phyloP scores from a whole-genome alignment of 2,329 filamentous ascomycete species.

The Sporothrix luriei region DNA sequence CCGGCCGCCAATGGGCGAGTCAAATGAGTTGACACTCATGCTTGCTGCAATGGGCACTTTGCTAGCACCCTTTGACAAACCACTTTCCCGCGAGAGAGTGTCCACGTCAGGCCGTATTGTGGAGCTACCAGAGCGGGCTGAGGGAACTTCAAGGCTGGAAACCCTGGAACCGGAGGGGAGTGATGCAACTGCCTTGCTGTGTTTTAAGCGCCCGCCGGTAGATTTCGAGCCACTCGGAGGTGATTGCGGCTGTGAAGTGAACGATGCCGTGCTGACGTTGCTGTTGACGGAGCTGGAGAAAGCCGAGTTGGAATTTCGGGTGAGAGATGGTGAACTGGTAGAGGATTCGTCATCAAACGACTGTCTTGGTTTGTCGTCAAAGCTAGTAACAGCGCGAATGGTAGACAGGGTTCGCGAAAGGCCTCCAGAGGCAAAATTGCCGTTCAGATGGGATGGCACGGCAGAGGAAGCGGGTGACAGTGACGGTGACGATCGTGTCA shows the following conservation, averaged over 20 bases:
- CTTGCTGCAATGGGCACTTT: slow-evolving; percentile 17
- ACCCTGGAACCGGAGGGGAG: slow-evolving; percentile 2
- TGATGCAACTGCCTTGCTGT: slow-evolving; percentile 35
- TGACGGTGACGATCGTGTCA: slow-evolving; percentile 27
- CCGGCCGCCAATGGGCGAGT: slow-evolving; percentile 14
- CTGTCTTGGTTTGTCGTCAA: slow-evolving; percentile 48
- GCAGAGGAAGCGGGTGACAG: slow-evolving; percentile 10
- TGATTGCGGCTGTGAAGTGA: slow-evolving; percentile 42
- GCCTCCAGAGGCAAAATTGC: slow-evolving; percentile 30
- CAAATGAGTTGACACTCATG: slow-evolving; percentile 7
- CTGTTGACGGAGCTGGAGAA: slow-evolving; percentile 62
- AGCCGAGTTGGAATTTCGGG: slow-evolving; percentile 48
- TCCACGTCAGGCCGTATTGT: slow-evolving; percentile 35
- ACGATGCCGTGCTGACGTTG: slow-evolving; percentile 54
- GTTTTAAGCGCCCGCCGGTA: slow-evolving; percentile 46
- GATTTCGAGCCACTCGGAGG: slow-evolving; percentile 40
- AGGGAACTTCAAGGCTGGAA: slow-evolving; percentile 25
- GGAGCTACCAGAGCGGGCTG: slow-evolving; percentile 7
- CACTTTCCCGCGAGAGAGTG: slow-evolving; percentile 39
- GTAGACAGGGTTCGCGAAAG: slow-evolving; percentile 49
- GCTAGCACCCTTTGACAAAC: slow-evolving; percentile 28
- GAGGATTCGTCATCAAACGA: slow-evolving; percentile 50
- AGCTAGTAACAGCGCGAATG: slow-evolving; percentile 61
- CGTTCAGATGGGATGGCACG: slow-evolving; percentile 35
- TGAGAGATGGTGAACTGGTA: slow-evolving; percentile 44